These are phyloP conservation scores for Aquilaria malaccensis DNA, from an alignment of 345 rosid species.

Conservation along the genomic window DNA sequence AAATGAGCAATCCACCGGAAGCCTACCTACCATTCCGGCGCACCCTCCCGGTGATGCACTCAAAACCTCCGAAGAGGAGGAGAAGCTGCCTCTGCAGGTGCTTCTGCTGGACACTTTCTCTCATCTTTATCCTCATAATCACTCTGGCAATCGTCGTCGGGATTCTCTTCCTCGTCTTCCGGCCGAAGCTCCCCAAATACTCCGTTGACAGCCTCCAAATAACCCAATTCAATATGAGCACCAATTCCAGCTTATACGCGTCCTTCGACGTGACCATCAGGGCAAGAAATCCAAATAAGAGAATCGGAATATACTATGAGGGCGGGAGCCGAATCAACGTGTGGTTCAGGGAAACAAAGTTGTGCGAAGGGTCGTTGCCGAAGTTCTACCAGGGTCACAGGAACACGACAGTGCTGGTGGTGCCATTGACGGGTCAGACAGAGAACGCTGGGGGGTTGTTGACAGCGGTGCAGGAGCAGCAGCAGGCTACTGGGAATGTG, in stretches of 20 bases:
- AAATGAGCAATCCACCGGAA: conserved; percentile 21
- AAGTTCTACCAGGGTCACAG: conserved; percentile 89
- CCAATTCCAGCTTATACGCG: conserved; percentile 42
- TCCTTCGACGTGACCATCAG: conserved; percentile 59
- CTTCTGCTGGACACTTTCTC: conserved; percentile 55
- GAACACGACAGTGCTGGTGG: conserved; percentile 58
- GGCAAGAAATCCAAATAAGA: conserved; percentile 64
- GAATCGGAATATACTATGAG: conserved; percentile 74
- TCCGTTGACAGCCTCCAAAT: conserved; percentile 49
- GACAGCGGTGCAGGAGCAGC: conserved; percentile 32
- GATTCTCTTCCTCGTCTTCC: conserved; percentile 62
- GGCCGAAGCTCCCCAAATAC: conserved; percentile 67
- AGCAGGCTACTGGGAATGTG: conserved; percentile 37
- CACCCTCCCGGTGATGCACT: conserved; percentile 27
- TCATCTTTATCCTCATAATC: conserved; percentile 43
- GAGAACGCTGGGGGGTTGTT: conserved; percentile 41
- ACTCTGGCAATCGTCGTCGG: conserved; percentile 36
- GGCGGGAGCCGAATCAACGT: conserved; percentile 70
- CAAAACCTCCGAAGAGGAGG: conserved; percentile 37
- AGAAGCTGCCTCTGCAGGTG: conserved; percentile 55
- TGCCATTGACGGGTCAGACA: conserved; percentile 49
- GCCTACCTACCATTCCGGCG: conserved; percentile 28
- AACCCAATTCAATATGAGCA: conserved; percentile 34
- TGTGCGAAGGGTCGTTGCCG: conserved; percentile 70
- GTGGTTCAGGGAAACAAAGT: conserved; percentile 37